Conservation (phyloP, 179 eudicot species). For the Corrigiola litoralis region DNA sequence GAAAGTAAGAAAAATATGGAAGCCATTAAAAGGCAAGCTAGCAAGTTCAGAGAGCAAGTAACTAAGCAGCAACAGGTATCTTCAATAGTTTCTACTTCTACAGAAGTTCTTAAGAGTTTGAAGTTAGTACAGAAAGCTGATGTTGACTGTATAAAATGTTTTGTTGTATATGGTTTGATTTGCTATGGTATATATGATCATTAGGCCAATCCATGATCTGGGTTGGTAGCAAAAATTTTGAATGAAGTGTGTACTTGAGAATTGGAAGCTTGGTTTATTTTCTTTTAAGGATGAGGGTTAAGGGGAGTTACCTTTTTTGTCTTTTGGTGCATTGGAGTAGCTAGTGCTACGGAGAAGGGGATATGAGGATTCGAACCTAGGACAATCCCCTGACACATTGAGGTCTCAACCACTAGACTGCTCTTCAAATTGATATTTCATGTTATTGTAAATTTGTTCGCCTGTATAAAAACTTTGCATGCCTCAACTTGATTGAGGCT, state of each 20-base stretch:
- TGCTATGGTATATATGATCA: neutral
- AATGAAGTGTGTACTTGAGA: neutral
- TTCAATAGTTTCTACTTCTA: neutral
- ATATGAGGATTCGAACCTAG: no score
- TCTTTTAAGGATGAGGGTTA: neutral
- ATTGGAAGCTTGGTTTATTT: neutral
- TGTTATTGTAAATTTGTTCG: no score
- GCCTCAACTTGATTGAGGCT: no score
- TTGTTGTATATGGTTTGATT: neutral
- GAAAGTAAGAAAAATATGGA: conserved; percentile 38
- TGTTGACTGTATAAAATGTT: neutral
- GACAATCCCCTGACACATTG: no score
- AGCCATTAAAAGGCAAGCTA: conserved; percentile 80
- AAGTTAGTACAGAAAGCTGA: neutral
- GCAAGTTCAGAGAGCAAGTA: conserved; percentile 79
- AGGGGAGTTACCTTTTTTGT: no score
- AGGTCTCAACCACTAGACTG: no score
- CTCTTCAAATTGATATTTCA: no score
- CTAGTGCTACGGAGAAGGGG: no score
- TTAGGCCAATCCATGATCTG: neutral
- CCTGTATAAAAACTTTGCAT: no score
- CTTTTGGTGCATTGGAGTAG: no score
- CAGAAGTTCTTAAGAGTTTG: neutral
- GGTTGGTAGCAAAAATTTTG: neutral
- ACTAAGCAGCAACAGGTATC: conserved; percentile 80